A percentile compares a stretch with the other conserved stretches of the same genome.
These are phyloP conservation scores for Penicillium soppii DNA, from an alignment of 495 filamentous ascomycete genomes.

Conservation along the genomic window DNA sequence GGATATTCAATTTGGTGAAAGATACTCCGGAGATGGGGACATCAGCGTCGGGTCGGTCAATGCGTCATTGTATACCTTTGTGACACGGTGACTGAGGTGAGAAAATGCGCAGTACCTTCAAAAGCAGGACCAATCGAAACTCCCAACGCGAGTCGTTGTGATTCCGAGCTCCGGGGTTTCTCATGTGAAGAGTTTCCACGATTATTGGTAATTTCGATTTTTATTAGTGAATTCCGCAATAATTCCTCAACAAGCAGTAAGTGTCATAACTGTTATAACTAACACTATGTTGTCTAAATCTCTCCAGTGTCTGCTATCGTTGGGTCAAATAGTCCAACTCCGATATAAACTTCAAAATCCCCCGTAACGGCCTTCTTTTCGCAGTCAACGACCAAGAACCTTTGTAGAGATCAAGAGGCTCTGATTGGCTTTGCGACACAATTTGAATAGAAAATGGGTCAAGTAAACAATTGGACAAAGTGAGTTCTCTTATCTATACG, in stretches of 20 bases:
- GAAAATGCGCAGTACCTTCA: background rate
- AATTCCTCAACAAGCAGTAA: no score
- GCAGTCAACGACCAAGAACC: background rate
- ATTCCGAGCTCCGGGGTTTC: no score
- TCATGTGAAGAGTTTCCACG: no score
- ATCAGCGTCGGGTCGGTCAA: background rate
- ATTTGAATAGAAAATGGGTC: background rate
- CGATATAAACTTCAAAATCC: background rate
- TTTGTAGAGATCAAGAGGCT: background rate
- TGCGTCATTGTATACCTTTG: constrained; percentile 2
- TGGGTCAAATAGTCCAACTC: background rate
- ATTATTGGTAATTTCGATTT: no score
- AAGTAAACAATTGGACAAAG: background rate
- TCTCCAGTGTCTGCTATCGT: no score
- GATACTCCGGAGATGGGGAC: background rate
- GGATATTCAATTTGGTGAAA: background rate
- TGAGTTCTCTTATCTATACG: background rate
- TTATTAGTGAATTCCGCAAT: no score
- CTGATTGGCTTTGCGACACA: background rate
- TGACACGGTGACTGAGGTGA: background rate
- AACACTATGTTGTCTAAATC: no score
- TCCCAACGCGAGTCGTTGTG: background rate
- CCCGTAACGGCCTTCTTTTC: background rate
- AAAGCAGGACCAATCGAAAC: background rate
- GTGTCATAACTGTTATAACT: no score